Conservation (phyloP, 768 basidiomycete genomes). For the Termitomyces sp. region DNA sequence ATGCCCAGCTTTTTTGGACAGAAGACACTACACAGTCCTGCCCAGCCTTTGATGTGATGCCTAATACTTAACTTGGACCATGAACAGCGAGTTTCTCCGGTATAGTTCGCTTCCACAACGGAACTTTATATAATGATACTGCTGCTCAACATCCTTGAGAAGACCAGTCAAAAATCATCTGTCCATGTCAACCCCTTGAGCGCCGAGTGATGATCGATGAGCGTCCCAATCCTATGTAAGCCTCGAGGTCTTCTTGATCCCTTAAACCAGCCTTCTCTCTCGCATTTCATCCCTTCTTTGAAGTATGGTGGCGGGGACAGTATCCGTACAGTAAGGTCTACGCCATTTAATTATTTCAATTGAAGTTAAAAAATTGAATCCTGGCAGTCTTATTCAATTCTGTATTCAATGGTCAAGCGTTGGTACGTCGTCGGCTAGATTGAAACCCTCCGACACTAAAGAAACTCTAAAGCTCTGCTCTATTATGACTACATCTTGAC, state of each 20-base stretch:
- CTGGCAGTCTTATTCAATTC: slow-evolving; percentile 8
- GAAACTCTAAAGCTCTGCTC: slow-evolving; percentile 14
- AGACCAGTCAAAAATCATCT: background rate
- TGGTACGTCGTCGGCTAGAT: background rate
- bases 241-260: background rate
- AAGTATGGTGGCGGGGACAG: background rate
- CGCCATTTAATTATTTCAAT: background rate
- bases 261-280: background rate
- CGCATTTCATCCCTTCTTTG: background rate
- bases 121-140: background rate
- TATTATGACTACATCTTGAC: slow-evolving; percentile 27
- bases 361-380: background rate
- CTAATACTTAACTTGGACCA: too few species aligned
- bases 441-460: too few species aligned
- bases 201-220: background rate
- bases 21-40: too few species aligned
- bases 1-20: too few species aligned
- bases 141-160: background rate
- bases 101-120: too few species aligned
- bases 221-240: background rate
- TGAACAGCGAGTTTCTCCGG: too few species aligned
- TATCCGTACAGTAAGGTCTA: background rate
- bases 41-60: too few species aligned
- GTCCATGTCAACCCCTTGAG: background rate
- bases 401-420: slow-evolving; percentile 17